Conservation (phyloP, 768 basidiomycete species). For the Leccinum fibrillosum region DNA sequence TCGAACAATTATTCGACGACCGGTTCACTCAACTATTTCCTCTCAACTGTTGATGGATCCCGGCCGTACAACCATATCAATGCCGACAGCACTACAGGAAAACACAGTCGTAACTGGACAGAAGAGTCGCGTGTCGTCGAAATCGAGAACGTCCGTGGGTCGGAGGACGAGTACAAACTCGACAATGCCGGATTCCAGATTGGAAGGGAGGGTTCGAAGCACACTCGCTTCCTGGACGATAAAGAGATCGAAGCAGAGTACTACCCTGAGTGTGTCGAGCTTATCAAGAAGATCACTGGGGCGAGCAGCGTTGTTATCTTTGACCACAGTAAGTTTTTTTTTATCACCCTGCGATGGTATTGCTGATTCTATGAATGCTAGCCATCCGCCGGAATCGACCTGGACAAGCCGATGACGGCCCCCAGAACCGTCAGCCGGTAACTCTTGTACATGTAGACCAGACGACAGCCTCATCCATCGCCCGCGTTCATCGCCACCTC, state of each 20-base stretch:
- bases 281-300: conserved; percentile 38
- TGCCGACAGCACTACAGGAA: conserved; percentile 12
- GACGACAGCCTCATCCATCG: conserved; percentile 34
- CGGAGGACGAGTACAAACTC: conserved; percentile 30
- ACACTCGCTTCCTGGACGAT: conserved; percentile 34
- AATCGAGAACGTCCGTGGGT: conserved; percentile 35
- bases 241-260: conserved; percentile 36
- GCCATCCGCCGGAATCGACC: conserved; percentile 43
- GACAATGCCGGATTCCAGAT: conserved; percentile 38
- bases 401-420: conserved; percentile 32
- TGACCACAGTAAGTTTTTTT: conserved; percentile 35
- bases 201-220: conserved; percentile 20
- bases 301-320: conserved; percentile 40
- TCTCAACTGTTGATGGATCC: conserved; percentile 18
- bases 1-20: conserved; percentile 15
- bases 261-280: conserved; percentile 37
- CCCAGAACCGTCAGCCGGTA: conserved; percentile 44
- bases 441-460: conserved; percentile 45
- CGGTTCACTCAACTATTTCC: conserved; percentile 16
- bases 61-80: conserved; percentile 17
- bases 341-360: background rate
- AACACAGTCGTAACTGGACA: conserved; percentile 20
- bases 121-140: conserved; percentile 10
- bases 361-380: conserved; percentile 10
- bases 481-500: conserved; percentile 43